Conservation (phyloP, 306 rosid species). For the Lablab purpureus region DNA sequence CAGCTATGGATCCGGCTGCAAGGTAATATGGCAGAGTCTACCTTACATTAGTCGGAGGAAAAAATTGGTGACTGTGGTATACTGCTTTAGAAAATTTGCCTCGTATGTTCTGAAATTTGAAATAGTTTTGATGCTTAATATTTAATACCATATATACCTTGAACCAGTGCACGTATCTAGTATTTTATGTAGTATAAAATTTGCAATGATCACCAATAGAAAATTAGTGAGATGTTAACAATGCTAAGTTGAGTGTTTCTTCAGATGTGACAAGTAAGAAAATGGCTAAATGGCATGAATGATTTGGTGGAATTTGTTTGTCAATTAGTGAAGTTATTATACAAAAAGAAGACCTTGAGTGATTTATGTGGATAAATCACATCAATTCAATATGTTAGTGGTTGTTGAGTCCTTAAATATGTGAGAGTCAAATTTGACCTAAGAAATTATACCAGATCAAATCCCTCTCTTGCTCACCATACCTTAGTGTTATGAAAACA, state of each 20-base stretch:
- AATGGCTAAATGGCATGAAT: not conserved
- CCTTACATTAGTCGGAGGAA: not conserved
- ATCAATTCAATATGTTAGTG: not conserved
- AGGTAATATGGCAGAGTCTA: not conserved
- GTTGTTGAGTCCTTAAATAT: not conserved
- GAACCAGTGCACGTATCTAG: not conserved
- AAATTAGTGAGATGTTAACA: not conserved
- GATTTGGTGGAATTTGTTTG: not conserved
- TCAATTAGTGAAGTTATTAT: not conserved
- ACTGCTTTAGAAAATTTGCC: not conserved
- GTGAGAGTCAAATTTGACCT: not conserved
- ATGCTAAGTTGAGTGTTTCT: not conserved
- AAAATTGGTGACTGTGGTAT: not conserved
- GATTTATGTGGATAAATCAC: not conserved
- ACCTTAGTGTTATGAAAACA: too few species aligned
- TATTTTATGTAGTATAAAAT: not conserved
- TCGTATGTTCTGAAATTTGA: not conserved
- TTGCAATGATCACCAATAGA: not conserved
- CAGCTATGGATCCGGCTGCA: not conserved
- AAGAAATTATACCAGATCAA: too few species aligned
- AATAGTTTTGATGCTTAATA: not conserved
- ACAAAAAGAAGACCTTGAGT: not conserved
- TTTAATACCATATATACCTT: not conserved
- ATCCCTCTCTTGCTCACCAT: too few species aligned
- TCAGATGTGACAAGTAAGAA: conserved; percentile 18